These are phyloP conservation scores for Dalechampia spathulata DNA, from an alignment of 441 rosid species.

Conservation along the genomic window DNA sequence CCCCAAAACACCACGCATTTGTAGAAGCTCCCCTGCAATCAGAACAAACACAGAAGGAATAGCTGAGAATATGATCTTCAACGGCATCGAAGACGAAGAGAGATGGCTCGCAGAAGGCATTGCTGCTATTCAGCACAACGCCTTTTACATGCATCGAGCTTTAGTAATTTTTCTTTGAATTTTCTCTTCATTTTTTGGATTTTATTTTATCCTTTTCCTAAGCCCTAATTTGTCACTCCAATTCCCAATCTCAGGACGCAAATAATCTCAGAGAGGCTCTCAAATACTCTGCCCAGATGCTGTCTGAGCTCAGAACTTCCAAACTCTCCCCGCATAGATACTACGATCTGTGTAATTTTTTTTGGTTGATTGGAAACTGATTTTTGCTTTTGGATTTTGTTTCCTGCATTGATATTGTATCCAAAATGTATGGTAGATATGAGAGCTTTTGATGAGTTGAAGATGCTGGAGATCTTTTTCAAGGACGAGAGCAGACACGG, in stretches of 20 bases:
- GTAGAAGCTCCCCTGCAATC: no score
- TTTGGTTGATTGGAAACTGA: not conserved
- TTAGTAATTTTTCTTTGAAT: conserved; percentile 39
- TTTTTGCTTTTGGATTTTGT: not conserved
- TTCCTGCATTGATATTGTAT: not conserved
- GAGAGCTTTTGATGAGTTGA: conserved; percentile 95
- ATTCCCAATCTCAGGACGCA: conserved; percentile 47
- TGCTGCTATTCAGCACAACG: conserved; percentile 90
- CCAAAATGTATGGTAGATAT: conserved; percentile 39
- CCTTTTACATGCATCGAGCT: conserved; percentile 98
- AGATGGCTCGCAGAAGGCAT: conserved; percentile 95
- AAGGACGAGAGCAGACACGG: conserved; percentile 86
- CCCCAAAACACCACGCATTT: no score
- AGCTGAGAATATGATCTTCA: conserved; percentile 21
- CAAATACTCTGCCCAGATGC: conserved; percentile 96
- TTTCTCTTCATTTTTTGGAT: not conserved
- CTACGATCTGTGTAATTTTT: conserved; percentile 66
- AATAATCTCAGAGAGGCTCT: conserved; percentile 92
- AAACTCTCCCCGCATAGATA: conserved; percentile 95
- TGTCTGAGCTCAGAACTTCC: conserved; percentile 92
- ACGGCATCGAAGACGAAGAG: conserved; percentile 81
- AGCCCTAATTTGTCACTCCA: not conserved
- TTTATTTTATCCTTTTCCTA: not conserved
- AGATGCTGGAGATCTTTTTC: conserved; percentile 85
- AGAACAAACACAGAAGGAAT: no score